Evolutionary conservation across 768 basidiomycete genomes (phyloP).

Genomic region (Pholiota molesta): DNA sequence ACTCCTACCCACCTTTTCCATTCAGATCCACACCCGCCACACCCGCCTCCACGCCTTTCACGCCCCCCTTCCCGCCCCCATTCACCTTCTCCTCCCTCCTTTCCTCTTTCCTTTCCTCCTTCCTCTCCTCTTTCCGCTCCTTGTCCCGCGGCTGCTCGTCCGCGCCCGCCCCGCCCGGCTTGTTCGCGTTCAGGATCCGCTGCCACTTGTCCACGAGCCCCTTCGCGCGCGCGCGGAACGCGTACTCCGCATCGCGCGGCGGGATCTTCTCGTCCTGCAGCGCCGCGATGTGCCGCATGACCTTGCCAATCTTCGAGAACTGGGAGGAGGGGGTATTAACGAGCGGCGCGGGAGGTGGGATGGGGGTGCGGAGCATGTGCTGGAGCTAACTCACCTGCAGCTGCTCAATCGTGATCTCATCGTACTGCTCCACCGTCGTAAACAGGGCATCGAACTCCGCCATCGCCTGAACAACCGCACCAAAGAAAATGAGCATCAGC

Average conservation of each 20-base stretch:
- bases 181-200: conserved; percentile 47
- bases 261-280: conserved; percentile 61
- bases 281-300: conserved; percentile 84
- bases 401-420: conserved; percentile 77
- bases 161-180: conserved; percentile 23
- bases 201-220: conserved; percentile 75
- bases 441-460: conserved; percentile 71
- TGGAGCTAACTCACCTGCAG: conserved; percentile 55
- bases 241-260: conserved; percentile 60
- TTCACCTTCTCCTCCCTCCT: conserved; percentile 17
- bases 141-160: conserved; percentile 14
- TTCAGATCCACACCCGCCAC: conserved; percentile 39
- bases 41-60: conserved; percentile 31
- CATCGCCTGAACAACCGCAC: conserved; percentile 73
- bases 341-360: no score
- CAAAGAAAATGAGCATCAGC: neutral
- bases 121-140: conserved; percentile 19
- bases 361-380: no score
- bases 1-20: no score
- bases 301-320: conserved; percentile 85
- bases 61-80: conserved; percentile 31
- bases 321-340: no score
- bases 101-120: no score
- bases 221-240: conserved; percentile 71
- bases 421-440: conserved; percentile 74